Base-by-base conservation (phyloP, 2,329 filamentous ascomycete genomes). In the Lasiodiplodia citricola region DNA sequence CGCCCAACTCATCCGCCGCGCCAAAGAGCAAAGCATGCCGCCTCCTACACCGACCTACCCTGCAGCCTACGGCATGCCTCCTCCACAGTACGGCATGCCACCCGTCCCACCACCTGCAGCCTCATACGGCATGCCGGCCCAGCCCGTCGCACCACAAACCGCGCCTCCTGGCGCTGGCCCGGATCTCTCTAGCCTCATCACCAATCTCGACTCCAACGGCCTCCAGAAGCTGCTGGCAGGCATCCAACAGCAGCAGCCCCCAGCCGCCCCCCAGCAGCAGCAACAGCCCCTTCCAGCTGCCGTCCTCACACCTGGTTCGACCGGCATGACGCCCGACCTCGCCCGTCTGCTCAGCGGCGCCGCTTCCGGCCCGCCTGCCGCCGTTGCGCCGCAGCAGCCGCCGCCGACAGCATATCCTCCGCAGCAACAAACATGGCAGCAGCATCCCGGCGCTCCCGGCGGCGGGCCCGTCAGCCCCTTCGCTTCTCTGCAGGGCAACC, bases 1-100 rank as follows among this genome's bases (percentile, higher is more conserved):
- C 4, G 92, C 92, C 18, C 92, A 96, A 73, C 87, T 98, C 18
- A 91, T 97, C 68, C 79, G 91, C 52, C 88, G 93, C 69, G 88
- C 90, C 64, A 94, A 92, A 78, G 71, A 83, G 77, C 54, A 75
- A 79, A 69, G 69, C 73, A 28, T 75, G 75, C 75, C 74, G 74
- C 74, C 77, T 73, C 44, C 71, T 71, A 28, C 73, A 78, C 67
- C 70, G 8, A 66, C 71, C 54, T 73, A 72, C 79, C 79, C 70
- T 71, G 75, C 68, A 64, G 16, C 66, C 18, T 77, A 81, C 74
- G 70, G 74, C 72, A 71, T 74, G 50, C 74, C 74, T 64, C 54
- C 70, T 44, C 60, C 68, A n/a, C 75, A 68, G 71, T 76, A 71
- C 73, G 74, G 50, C 38, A 74, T 51, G 70, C 73, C 64, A 67